Base-by-base conservation (phyloP, 2,329 filamentous ascomycete genomes). In the Trichothecium roseum region DNA sequence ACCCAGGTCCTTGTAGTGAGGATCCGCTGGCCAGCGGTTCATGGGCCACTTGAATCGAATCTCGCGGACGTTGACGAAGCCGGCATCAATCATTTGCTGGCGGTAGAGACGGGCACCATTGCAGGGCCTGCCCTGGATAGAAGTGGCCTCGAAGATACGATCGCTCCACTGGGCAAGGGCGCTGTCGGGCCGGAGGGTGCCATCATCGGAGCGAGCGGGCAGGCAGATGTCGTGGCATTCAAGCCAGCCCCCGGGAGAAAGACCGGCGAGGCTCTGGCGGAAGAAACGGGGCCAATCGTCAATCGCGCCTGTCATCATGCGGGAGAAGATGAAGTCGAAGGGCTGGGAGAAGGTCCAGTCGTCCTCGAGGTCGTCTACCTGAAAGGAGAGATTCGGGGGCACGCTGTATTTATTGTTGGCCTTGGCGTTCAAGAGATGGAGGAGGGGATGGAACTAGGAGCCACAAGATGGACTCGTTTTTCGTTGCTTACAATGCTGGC, bases 231-330 rank as follows among this genome's bases (percentile, higher is more conserved):
- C 69, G 45, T 72, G 68, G 22, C 72, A 50, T 44, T 74, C 70
- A 30, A 72, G 59, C 69, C 69, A 74, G 13, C 65, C 69, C 10
- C 69, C 69, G 3, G 68, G 66, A 42, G 66, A 69, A 13, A 72
- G 52, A 46, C 72, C 28, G 14, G 6, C 40, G 28, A 39, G 39
- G 24, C 37, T 37, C 35, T 54, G 45, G 13, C 36, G 37, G 24
- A 53, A 45, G 36, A 54, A 44, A 22, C 40, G 45, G 15, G 45
- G 47, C 34, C 45, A 51, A 22, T 51, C 42, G 13, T 35, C 13
- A 22, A 60, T 48, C 20, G 46, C 46, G 4, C 48, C 51, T 4
- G 46, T 48, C 42, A 62, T 47, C 36, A 52, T 50, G 16, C 56
- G 48, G 18, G 40, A 42, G 36, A 57, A 52, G 34, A 62, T 54